Conservation (phyloP, 257 asterid species). For the Solanum chilense region DNA sequence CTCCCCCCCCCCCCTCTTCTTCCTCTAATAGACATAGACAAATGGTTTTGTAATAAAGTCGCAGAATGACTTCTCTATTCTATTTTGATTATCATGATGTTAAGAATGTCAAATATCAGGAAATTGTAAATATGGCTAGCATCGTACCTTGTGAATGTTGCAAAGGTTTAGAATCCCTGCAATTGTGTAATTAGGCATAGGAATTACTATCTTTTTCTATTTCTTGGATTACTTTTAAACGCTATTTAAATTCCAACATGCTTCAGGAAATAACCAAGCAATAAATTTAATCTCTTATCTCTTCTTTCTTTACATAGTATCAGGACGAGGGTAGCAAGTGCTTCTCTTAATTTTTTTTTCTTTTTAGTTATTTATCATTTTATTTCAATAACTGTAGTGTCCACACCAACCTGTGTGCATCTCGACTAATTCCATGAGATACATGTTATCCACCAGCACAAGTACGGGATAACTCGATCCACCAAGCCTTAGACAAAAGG, state of each 20-base stretch:
- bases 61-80: not conserved
- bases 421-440: not conserved
- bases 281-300: not conserved
- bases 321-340: not conserved
- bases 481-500: not conserved
- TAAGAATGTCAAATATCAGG: not conserved
- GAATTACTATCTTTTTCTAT: not conserved
- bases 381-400: not conserved
- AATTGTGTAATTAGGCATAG: not conserved
- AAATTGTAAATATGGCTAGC: not conserved
- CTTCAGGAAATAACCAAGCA: not conserved
- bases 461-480: not conserved
- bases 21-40: not conserved
- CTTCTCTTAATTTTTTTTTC: not conserved
- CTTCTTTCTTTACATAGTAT: not conserved
- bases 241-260: not conserved
- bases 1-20: not conserved
- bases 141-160: not conserved
- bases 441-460: not conserved
- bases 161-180: not conserved
- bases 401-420: not conserved
- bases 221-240: not conserved
- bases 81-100: not conserved
- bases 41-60: not conserved
- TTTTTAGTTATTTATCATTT: not conserved